These are phyloP conservation scores for Xerocomellus amylosporus DNA, from an alignment of 768 basidiomycete genomes.

Conservation along the genomic window DNA sequence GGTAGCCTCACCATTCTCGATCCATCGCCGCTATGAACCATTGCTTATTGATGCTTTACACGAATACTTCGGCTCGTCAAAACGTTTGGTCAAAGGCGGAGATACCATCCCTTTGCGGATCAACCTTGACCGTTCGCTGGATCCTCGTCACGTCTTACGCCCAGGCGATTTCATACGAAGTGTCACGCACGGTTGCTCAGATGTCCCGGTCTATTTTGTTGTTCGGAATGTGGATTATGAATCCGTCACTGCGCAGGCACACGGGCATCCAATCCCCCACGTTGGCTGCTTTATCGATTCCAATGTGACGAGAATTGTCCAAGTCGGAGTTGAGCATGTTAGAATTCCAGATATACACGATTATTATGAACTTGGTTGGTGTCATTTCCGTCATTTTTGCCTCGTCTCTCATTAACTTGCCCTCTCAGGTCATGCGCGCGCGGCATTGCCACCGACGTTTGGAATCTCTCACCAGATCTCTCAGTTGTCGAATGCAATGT, in stretches of 20 bases:
- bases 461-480: slow-evolving; percentile 48
- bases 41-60: slow-evolving; percentile 62
- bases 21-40: slow-evolving; percentile 59
- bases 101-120: slow-evolving; percentile 70
- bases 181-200: slow-evolving; percentile 6
- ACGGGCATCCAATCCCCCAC: slow-evolving; percentile 57
- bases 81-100: slow-evolving; percentile 63
- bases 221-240: slow-evolving; percentile 76
- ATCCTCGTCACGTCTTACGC: slow-evolving; percentile 12
- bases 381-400: neutral
- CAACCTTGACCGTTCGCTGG: slow-evolving; percentile 44
- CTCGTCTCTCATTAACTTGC: slow-evolving; percentile 2
- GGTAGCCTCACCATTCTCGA: slow-evolving; percentile 73
- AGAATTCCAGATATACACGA: slow-evolving; percentile 51
- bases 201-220: slow-evolving; percentile 69
- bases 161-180: slow-evolving; percentile 2
- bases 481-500: slow-evolving; percentile 58
- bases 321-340: slow-evolving; percentile 72
- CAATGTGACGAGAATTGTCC: slow-evolving; percentile 67
- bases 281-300: slow-evolving; percentile 86
- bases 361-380: slow-evolving; percentile 52
- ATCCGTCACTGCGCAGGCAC: slow-evolving; percentile 38
- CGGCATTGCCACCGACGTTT: neutral
- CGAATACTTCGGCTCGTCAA: slow-evolving; percentile 52
- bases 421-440: slow-evolving; percentile 21